These are phyloP conservation scores for Paramyrothecium sp. DNA, from an alignment of 2,329 filamentous ascomycete genomes.

Conservation along the genomic window DNA sequence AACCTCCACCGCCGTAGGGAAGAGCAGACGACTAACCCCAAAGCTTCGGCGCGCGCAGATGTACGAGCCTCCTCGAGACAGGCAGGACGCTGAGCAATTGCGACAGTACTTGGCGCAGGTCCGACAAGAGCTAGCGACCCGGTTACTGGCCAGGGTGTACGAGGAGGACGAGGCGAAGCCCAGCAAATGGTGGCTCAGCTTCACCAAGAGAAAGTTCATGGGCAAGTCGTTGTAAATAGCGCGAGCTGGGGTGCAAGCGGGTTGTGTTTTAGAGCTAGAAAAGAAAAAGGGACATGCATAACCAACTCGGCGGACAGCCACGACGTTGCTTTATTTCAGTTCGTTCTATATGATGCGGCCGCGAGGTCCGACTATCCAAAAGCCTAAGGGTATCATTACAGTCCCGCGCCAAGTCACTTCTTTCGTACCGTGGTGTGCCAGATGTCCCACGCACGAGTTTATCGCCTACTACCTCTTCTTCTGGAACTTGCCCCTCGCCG, in stretches of 20 bases:
- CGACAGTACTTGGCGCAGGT: conserved; percentile 91
- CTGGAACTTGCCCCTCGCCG: conserved; percentile 78
- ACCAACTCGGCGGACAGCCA: neutral
- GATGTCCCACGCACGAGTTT: conserved; percentile 3
- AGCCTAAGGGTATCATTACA: neutral
- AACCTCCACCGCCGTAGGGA: neutral
- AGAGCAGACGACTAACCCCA: neutral
- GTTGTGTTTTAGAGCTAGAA: conserved; percentile 17
- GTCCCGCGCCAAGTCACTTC: neutral
- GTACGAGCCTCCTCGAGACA: conserved; percentile 83
- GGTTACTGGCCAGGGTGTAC: conserved; percentile 85
- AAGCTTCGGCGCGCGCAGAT: conserved; percentile 48
- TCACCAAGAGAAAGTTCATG: conserved; percentile 99
- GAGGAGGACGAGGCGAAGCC: conserved; percentile 72
- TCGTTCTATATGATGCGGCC: neutral
- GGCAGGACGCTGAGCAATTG: conserved; percentile 85
- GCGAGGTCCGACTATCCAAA: neutral
- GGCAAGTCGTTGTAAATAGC: conserved; percentile 73
- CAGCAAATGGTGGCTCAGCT: conserved; percentile 96
- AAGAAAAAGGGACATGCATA: conserved; percentile 14
- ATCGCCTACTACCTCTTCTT: conserved; percentile 44
- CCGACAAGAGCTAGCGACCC: conserved; percentile 81
- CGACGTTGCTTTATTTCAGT: neutral
- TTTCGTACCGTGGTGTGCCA: neutral
- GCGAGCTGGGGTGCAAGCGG: conserved; percentile 1